Percentiles rank a stretch among this genome's conserved stretches.
Conservation (phyloP, 108 stramenopile species). For the Nitzschia sp. region DNA sequence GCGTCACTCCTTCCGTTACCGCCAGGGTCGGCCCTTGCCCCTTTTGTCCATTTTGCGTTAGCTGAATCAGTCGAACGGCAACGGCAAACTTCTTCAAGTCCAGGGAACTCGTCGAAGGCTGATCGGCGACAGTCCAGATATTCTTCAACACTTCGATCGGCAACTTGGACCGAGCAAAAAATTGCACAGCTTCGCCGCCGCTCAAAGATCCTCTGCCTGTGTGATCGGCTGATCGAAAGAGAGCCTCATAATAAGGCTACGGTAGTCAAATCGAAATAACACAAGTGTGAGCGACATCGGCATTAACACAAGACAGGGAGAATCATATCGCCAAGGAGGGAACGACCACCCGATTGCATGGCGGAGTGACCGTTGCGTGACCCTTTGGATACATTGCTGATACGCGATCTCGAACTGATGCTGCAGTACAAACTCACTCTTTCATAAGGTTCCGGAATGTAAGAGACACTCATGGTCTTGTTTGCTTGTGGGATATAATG, state of each 20-base stretch:
- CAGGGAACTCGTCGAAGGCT: constrained; percentile 63
- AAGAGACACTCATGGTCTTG: constrained; percentile 31
- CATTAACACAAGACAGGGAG: neutral
- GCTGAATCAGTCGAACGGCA: constrained; percentile 83
- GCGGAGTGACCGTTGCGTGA: neutral
- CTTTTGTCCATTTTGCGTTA: constrained; percentile 78
- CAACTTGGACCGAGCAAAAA: constrained; percentile 85
- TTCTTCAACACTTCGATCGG: constrained; percentile 80
- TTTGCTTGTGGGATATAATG: no score
- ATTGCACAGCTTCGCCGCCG: constrained; percentile 83
- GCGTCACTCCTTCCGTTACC: constrained; percentile 42
- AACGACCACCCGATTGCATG: neutral
- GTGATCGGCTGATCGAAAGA: constrained; percentile 82
- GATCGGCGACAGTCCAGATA: constrained; percentile 86
- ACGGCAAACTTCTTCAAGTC: constrained; percentile 70
- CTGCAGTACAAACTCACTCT: constrained; percentile 38
- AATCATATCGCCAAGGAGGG: neutral
- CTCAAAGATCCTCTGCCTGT: constrained; percentile 56
- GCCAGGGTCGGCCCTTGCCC: constrained; percentile 62
- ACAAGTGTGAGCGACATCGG: neutral
- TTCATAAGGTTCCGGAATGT: constrained; percentile 38
- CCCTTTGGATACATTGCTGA: no score
- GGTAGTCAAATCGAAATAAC: constrained; percentile 1
- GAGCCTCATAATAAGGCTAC: constrained; percentile 78
- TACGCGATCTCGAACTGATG: no score